Base-by-base conservation (phyloP, 495 filamentous ascomycete genomes). In the Tuber umbilicatum region DNA sequence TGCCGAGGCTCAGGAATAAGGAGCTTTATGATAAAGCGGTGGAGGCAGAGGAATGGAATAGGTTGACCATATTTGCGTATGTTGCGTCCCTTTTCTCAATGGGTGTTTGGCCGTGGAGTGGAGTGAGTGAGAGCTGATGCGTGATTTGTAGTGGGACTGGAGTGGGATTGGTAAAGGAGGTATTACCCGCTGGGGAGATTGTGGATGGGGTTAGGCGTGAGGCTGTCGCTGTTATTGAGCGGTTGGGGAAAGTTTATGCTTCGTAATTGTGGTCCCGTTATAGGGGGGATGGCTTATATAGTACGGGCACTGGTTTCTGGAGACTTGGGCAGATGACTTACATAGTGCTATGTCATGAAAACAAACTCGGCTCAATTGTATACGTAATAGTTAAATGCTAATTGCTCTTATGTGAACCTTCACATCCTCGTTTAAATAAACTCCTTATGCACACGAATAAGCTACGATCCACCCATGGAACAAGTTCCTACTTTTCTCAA, bases 171-270 rank as follows among this genome's bases (percentile, higher is more conserved):
- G 89, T 97, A 39, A 82, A 84, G 55, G 87, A 90, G 70, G 87
- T 97, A 60, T 88, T 92, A 84, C 93, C 94, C 2, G 94, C 94
- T 0, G 88, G 85, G 68, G 86, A 88, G 79, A 96, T 98, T 84
- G 89, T 97, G 31, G 88, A 88, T 73, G 91, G 94, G 81, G 96
- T 97, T 91, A 91, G 97, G n/a, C 82, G 83, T 47, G 90, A 94
- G 84, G 92, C 93, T 3, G 88, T 92, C 31, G 86, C 87, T 14
- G 87, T 91, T 84, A 82, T 64, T 35, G 55, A 31, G 4, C 27
- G 55, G 55, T 35, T 64, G 55, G 55, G 55, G 55, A 64, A 35
- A 14, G 55, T 19, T 35, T 64, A 64, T 64, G 55, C 27, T 64
- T 64, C 14, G 55, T 35, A 27, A 35, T 31, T 2, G 14, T 35